Conservation (phyloP, 176 grass and related monocot species). For the Poa annua region DNA sequence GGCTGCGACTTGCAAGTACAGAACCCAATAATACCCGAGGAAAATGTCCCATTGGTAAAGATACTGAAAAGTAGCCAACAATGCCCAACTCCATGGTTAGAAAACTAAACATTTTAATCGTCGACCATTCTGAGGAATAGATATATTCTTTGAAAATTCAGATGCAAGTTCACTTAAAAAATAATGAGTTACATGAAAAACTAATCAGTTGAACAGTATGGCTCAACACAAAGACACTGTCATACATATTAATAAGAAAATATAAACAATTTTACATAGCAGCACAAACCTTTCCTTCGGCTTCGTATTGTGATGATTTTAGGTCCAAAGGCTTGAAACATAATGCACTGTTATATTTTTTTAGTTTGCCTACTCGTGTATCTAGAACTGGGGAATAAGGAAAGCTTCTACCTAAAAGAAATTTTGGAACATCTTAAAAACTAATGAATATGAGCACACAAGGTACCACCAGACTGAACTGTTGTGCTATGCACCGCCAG, state of each 20-base stretch:
- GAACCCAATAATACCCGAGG: not conserved
- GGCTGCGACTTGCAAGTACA: not conserved
- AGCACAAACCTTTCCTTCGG: conserved; percentile 46
- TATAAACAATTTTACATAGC: conserved; percentile 10
- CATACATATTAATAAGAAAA: not conserved
- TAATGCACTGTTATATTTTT: conserved; percentile 17
- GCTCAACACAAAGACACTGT: not conserved
- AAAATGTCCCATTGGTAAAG: not conserved
- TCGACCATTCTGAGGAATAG: too few species aligned
- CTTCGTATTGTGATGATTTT: conserved; percentile 45
- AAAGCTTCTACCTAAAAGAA: too few species aligned
- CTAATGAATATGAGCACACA: too few species aligned
- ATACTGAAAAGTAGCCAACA: not conserved
- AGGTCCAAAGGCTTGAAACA: conserved; percentile 59
- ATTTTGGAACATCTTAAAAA: too few species aligned
- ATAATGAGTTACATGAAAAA: not conserved
- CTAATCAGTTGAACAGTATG: not conserved
- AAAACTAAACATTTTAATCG: not conserved
- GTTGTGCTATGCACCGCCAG: too few species aligned
- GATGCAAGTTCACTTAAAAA: not conserved
- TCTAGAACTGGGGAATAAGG: too few species aligned
- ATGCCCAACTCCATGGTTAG: too few species aligned
- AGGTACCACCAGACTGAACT: too few species aligned
- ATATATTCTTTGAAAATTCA: not conserved
- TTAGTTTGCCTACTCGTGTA: too few species aligned